Percentiles rank a stretch among this genome's conserved stretches.
phyloP scores from a whole-genome alignment of 768 basidiomycete species.

The Rhizopogon vinicolor region DNA sequence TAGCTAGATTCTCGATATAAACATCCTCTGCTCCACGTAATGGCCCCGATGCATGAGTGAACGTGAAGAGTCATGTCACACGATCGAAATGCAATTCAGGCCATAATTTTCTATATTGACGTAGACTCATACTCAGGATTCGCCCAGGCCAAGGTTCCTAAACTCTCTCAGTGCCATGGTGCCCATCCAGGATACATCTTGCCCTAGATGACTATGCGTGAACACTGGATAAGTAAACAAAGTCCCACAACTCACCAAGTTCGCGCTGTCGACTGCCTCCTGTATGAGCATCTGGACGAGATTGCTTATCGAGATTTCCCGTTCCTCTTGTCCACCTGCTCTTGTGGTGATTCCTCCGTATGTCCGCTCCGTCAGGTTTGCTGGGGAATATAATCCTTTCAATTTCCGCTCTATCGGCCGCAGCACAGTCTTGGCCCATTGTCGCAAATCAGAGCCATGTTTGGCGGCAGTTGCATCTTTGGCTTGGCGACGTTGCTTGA shows the following conservation, averaged over 20 bases:
- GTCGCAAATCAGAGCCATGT: slow-evolving; percentile 52
- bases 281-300: slow-evolving; percentile 90
- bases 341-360: slow-evolving; percentile 15
- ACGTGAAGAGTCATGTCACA: not conserved
- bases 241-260: slow-evolving; percentile 49
- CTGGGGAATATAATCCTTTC: slow-evolving; percentile 59
- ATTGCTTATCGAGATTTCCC: slow-evolving; percentile 69
- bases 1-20: not conserved
- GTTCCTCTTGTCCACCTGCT: slow-evolving; percentile 22
- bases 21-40: slow-evolving; percentile 4
- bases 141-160: not conserved
- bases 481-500: not conserved
- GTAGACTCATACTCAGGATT: not conserved
- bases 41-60: slow-evolving; percentile 3
- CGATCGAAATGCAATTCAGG: not conserved
- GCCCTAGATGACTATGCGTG: slow-evolving; percentile 40
- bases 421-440: slow-evolving; percentile 72
- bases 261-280: slow-evolving; percentile 71
- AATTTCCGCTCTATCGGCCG: slow-evolving; percentile 83
- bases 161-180: slow-evolving; percentile 55
- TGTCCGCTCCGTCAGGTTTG: slow-evolving; percentile 36
- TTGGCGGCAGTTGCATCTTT: slow-evolving; percentile 45
- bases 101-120: not conserved
- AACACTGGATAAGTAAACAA: not conserved
- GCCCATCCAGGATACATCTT: slow-evolving; percentile 94